phyloP scores from a whole-genome alignment of 371 early-diverging fungal genomes.

The Mucor lusitanicus region DNA sequence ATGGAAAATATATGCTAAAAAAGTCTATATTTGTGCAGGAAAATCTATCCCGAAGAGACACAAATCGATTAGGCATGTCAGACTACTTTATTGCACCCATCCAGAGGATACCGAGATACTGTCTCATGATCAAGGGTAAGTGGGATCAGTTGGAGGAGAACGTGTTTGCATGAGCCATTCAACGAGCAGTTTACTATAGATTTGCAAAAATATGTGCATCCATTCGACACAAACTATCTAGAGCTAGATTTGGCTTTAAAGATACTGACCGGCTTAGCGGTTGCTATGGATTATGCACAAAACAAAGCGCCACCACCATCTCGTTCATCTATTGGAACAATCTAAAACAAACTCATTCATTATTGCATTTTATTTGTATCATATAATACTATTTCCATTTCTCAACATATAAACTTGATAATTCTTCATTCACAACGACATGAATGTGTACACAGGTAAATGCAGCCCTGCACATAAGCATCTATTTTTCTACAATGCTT shows the following conservation, averaged over 20 bases:
- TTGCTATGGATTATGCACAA: slow-evolving; percentile 45
- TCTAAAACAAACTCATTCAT: not conserved
- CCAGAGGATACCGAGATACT: slow-evolving; percentile 48
- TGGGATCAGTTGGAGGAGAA: not conserved
- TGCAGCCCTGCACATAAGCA: too few relatives aligned
- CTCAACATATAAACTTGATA: too few relatives aligned
- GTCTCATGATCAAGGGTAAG: slow-evolving; percentile 48
- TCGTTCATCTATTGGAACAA: slow-evolving; percentile 1
- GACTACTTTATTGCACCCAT: slow-evolving; percentile 53
- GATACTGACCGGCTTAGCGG: slow-evolving; percentile 33
- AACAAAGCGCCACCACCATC: slow-evolving; percentile 2
- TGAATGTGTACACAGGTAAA: too few relatives aligned
- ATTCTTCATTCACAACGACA: too few relatives aligned
- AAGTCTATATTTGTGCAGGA: slow-evolving; percentile 20
- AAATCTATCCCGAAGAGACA: slow-evolving; percentile 37
- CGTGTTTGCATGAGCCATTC: not conserved
- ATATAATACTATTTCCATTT: not conserved
- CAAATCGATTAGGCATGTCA: slow-evolving; percentile 44
- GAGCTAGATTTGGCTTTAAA: slow-evolving; percentile 33
- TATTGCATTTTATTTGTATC: not conserved
- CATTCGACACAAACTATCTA: slow-evolving; percentile 11
- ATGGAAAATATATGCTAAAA: not conserved
- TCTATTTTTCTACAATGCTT: too few relatives aligned
- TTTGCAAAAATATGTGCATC: slow-evolving; percentile 40
- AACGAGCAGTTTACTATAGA: too few relatives aligned